Percentiles rank a stretch among this genome's conserved stretches.
Conservation (phyloP, 768 basidiomycete genomes). For the Stropharia rugosoannulata region DNA sequence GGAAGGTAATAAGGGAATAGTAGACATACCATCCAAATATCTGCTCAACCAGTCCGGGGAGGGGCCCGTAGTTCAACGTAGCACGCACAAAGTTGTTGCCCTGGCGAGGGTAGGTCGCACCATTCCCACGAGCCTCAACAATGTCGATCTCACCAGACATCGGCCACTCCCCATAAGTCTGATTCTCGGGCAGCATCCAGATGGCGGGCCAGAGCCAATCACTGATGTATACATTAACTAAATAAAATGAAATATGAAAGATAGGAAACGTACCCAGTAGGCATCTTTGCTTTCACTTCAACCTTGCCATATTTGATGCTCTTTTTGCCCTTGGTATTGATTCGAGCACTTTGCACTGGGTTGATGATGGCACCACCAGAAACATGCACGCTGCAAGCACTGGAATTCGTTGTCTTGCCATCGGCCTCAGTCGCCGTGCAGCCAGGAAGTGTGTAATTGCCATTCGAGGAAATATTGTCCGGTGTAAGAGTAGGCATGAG, state of each 20-base stretch:
- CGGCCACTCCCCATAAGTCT: conserved; percentile 66
- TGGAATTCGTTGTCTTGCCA: conserved; percentile 8
- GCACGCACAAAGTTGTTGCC: conserved; percentile 60
- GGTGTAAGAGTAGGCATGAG: conserved; percentile 80
- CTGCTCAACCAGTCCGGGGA: conserved; percentile 38
- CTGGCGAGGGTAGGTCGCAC: conserved; percentile 48
- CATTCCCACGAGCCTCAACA: conserved; percentile 63
- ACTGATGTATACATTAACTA: conserved; percentile 14
- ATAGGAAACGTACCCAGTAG: conserved; percentile 43
- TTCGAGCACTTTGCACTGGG: conserved; percentile 74
- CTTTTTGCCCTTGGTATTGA: conserved; percentile 66
- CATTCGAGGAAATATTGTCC: conserved; percentile 57
- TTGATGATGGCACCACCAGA: conserved; percentile 54
- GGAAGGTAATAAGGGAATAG: not conserved
- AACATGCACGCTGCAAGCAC: conserved; percentile 41
- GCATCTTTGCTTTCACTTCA: conserved; percentile 62
- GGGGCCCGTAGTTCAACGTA: conserved; percentile 68
- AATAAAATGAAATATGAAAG: conserved; percentile 36
- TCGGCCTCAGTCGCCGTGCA: conserved; percentile 45
- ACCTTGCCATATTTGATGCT: conserved; percentile 59
- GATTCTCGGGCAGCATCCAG: conserved; percentile 69
- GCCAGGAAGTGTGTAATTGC: conserved; percentile 63
- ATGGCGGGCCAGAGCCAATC: conserved; percentile 79
- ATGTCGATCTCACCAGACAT: conserved; percentile 56
- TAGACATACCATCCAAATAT: conserved; percentile 48